Evolutionary conservation across 2,329 filamentous ascomycete genomes (phyloP), one percentile per base, ranked within the genome.

Genomic region (Cordyceps militaris): DNA sequence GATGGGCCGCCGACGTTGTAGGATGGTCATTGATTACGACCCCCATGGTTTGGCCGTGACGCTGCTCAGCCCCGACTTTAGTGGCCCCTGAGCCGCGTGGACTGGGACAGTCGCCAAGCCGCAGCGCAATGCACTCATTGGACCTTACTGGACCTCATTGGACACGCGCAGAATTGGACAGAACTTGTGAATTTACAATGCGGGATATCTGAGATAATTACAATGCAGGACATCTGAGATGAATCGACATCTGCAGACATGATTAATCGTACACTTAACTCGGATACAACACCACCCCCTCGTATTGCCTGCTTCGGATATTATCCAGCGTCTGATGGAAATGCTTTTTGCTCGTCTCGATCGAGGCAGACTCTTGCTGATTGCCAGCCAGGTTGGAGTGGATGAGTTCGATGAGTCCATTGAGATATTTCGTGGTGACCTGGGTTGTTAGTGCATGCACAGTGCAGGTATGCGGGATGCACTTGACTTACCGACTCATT

Each of bases 321-420:
- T 97, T 96, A 61, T 97, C 92, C 66, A 99, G 77, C 5, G 94
- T 99, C 63, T 95, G 85, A 73, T 95, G 83, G 74, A 99, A 99
- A 73, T 99, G 94, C 68, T 90, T 91, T 71, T 88, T 88, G 61
- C 94, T 95, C 62, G 86, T 91, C 68, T 99, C 94, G 52, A 97
- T 81, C 23, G 86, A 88, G 0, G 87, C 82, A 32, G 88, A 89
- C 65, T 94, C 89, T 66, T 87, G 83, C 68, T 91, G 87, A 69
- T 90, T 94, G 58, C 88, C 91, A 63, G 87, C 87, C 32, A 99
- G 80, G 69, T 99, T 99, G 23, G 91, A 96, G 73, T 99, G 92
- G 68, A 99, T 97, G 62, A 99, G 84, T 75, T 99, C 94, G 68
- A 99, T 97, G 52, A 99, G 84, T 3, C 94, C 94, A 69, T 99